Evolutionary conservation across 2,329 filamentous ascomycete genomes (phyloP), one percentile per base, ranked within the genome.

Genomic region (Penicillium sp.): DNA sequence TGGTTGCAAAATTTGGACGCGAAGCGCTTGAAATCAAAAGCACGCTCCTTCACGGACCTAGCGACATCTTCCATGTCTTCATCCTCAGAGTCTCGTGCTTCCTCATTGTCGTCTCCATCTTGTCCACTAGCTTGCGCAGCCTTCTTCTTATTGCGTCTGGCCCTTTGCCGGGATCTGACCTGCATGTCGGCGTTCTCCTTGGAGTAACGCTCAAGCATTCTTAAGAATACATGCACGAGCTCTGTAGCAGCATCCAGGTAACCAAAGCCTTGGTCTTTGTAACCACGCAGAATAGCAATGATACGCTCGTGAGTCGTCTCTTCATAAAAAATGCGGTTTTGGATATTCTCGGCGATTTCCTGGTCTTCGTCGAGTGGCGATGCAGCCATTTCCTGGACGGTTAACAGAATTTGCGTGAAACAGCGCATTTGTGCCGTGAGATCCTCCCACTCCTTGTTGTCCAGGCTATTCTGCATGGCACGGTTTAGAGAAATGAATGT

Each of bases 321-420:
- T 74, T 99, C 95, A 76, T 99, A 99, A 73, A 99, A 99, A n/a
- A 99, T 91, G 59, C 93, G 90, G 67, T 90, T 96, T 52, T 96
- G 86, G 13, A 96, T 97, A 66, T 99, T 99, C 71, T 99, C 93
- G 0, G 95, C 93, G 71, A 99, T 98, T 66, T 98, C 95, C 70
- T 96, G 90, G 64, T 99, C 91, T n/a, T 97, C 93, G 61, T 97
- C 93, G 29, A 90, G 84, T 1, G 85, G 83, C 1, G 91, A 95
- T 47, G 90, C 86, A 1, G 87, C 82, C 93, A 99, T 98, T 59
- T 96, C 91, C 68, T 96, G 92, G 2, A 98, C 89, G 0, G 93
- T 96, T 26, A 96, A 82, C 21, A 96, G 80, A 63, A 98, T 95
- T 70, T 98, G 93, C 0, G 93, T 98, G 70, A 97, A 96, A 70